A percentile compares a stretch with the other conserved stretches of the same genome.
Conservation (phyloP, 345 rosid species). For the Xanthoceras sorbifolium region DNA sequence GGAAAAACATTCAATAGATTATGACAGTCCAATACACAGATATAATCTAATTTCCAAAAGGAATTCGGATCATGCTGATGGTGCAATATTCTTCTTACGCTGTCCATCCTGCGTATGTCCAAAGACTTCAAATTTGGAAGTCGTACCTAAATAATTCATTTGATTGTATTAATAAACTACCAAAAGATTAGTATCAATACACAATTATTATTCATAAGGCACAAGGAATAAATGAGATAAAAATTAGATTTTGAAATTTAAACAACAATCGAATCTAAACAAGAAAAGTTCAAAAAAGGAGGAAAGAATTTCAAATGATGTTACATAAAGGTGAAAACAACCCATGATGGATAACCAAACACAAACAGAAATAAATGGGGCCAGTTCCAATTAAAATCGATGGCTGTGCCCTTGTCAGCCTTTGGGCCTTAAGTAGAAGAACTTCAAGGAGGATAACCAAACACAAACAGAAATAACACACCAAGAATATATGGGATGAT, state of each 20-base stretch:
- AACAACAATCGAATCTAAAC: too few relatives aligned
- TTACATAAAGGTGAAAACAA: too few relatives aligned
- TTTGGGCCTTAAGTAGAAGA: too few relatives aligned
- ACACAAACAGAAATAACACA: not conserved
- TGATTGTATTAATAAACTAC: too few relatives aligned
- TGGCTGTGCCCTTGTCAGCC: too few relatives aligned
- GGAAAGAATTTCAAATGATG: too few relatives aligned
- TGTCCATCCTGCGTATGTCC: fast-evolving
- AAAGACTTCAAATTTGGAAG: not conserved
- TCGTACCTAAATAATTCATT: not conserved
- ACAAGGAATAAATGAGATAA: not conserved
- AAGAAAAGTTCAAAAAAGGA: too few relatives aligned
- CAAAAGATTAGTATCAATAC: too few relatives aligned
- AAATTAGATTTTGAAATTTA: too few relatives aligned
- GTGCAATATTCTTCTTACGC: not conserved
- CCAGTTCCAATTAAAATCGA: too few relatives aligned
- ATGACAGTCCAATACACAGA: not conserved
- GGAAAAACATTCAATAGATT: not conserved
- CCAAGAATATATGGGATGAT: not conserved
- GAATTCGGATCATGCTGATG: not conserved
- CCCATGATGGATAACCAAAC: not conserved
- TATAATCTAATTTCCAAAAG: not conserved
- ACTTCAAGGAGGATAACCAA: too few relatives aligned
- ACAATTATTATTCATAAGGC: not conserved
- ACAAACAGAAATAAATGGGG: too few relatives aligned